phyloP scores from a whole-genome alignment of 805 yeast species.

The Hanseniaspora taiwanica region DNA sequence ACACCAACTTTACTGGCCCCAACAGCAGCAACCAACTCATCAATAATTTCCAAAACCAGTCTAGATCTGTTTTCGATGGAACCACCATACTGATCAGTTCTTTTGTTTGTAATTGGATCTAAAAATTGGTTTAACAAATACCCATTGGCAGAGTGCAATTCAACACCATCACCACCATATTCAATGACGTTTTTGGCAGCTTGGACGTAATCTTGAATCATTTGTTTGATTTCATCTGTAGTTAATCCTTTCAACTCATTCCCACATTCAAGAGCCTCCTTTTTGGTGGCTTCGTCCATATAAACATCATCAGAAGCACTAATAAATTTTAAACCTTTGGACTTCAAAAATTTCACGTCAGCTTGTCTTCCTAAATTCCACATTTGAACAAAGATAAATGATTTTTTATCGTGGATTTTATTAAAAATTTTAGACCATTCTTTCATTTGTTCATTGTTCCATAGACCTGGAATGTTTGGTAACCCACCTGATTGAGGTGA shows the following conservation, averaged over 20 bases:
- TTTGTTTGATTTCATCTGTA: conserved; percentile 26
- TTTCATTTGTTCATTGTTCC: conserved; percentile 31
- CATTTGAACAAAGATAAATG: conserved; percentile 34
- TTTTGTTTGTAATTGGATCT: conserved; percentile 31
- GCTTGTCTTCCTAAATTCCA: conserved; percentile 37
- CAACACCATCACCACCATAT: conserved; percentile 43
- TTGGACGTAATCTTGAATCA: conserved; percentile 27
- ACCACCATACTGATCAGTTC: conserved; percentile 44
- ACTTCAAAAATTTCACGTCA: conserved; percentile 24
- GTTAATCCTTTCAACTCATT: conserved; percentile 9
- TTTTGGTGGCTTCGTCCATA: conserved; percentile 27
- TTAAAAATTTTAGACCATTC: conserved; percentile 39
- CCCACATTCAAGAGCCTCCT: conserved; percentile 22
- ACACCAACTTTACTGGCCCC: conserved; percentile 40
- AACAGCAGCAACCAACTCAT: conserved; percentile 34
- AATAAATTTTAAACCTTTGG: conserved; percentile 25
- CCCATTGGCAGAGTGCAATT: conserved; percentile 58
- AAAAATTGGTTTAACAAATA: conserved; percentile 45
- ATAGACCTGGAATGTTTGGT: conserved; percentile 37
- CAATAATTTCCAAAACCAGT: conserved; percentile 34
- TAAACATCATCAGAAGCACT: conserved; percentile 31
- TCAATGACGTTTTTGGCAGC: conserved; percentile 30
- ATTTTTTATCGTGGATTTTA: conserved; percentile 36
- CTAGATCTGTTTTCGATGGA: conserved; percentile 36
- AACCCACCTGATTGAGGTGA: conserved; percentile 31